A percentile compares a stretch with the other conserved stretches of the same genome.
These are phyloP conservation scores for Leishmania lainsoni DNA, from an alignment of 208 protist genomes.

Conservation along the genomic window DNA sequence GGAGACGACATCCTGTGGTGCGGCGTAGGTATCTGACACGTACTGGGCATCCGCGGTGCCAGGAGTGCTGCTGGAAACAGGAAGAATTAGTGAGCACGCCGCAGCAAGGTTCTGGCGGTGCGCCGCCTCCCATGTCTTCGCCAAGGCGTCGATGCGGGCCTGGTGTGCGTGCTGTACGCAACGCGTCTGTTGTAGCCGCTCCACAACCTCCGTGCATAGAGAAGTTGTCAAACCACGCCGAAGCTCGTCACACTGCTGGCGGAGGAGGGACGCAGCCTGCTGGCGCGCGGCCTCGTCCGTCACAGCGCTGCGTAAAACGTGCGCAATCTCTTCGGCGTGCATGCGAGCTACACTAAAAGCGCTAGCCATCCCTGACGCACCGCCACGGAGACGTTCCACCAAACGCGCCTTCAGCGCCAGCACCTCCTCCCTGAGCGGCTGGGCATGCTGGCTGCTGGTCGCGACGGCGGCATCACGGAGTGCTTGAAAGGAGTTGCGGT, in stretches of 20 bases:
- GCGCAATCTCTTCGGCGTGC: constrained; percentile 48
- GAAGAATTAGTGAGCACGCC: constrained; percentile 33
- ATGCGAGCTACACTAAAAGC: constrained; percentile 23
- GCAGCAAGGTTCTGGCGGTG: constrained; percentile 58
- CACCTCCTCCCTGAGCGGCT: constrained; percentile 20
- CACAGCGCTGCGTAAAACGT: constrained; percentile 23
- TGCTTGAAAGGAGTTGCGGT: constrained; percentile 10
- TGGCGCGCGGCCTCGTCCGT: constrained; percentile 32
- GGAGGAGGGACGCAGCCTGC: constrained; percentile 16
- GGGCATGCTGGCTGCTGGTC: constrained; percentile 5
- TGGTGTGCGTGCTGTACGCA: constrained; percentile 47
- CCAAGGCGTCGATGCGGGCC: constrained; percentile 48
- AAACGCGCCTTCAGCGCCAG: constrained; percentile 30
- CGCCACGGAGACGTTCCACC: constrained; percentile 34
- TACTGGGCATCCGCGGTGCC: constrained; percentile 11
- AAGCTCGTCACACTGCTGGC: constrained; percentile 31
- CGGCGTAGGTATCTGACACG: constrained; percentile 35
- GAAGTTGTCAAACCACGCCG: constrained; percentile 26
- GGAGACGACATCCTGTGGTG: constrained; percentile 36
- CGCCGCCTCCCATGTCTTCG: constrained; percentile 57
- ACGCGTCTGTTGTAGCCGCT: constrained; percentile 46
- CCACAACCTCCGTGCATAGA: constrained; percentile 38
- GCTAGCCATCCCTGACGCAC: background rate
- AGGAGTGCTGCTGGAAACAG: constrained; percentile 16
- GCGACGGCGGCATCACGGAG: constrained; percentile 13